Evolutionary conservation across 345 rosid genomes (phyloP).

Genomic region (Hibiscus trionum): DNA sequence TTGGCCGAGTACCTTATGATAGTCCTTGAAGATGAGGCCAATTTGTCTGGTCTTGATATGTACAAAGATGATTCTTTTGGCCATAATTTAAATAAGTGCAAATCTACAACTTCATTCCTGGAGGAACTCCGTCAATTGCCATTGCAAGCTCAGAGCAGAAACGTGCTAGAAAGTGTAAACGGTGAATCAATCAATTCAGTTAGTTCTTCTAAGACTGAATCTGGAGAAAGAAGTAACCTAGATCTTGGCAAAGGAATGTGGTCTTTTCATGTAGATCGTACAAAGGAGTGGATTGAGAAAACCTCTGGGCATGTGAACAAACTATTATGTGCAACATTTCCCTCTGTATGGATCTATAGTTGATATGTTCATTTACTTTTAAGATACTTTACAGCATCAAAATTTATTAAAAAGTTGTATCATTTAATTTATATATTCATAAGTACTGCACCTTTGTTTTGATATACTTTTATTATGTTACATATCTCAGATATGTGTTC

Average conservation of each 20-base stretch:
- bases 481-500: slow-evolving; percentile 61
- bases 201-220: slow-evolving; percentile 17
- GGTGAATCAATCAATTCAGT: slow-evolving; percentile 21
- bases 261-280: slow-evolving; percentile 60
- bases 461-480: slow-evolving; percentile 6
- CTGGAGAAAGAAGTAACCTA: slow-evolving; percentile 18
- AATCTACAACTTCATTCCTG: slow-evolving; percentile 42
- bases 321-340: slow-evolving; percentile 63
- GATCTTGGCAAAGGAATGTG: slow-evolving; percentile 31
- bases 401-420: slow-evolving; percentile 3
- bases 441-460: neutral
- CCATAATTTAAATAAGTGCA: slow-evolving; percentile 23
- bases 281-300: slow-evolving; percentile 70
- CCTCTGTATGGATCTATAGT: slow-evolving; percentile 46
- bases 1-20: slow-evolving; percentile 88
- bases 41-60: slow-evolving; percentile 32
- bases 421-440: neutral
- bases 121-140: slow-evolving; percentile 62
- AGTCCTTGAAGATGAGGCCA: slow-evolving; percentile 70
- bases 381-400: neutral
- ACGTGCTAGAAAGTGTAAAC: slow-evolving; percentile 24
- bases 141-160: slow-evolving; percentile 30
- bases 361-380: slow-evolving; percentile 9
- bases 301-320: slow-evolving; percentile 63
- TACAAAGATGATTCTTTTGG: slow-evolving; percentile 21